Conservation (phyloP, 371 early-diverging fungal species). For the Lichtheimia ornata region DNA sequence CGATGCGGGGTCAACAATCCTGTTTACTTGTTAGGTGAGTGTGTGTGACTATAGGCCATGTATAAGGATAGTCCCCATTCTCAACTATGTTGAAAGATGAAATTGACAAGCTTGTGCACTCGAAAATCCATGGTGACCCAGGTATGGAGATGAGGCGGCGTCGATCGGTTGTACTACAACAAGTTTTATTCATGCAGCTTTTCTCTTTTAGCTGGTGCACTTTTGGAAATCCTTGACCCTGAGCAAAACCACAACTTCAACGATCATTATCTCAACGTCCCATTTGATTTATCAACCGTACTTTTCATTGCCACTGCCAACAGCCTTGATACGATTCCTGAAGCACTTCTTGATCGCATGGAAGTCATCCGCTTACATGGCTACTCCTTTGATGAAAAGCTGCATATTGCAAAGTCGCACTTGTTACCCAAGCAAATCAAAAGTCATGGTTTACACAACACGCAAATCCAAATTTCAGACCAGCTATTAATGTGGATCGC, state of each 20-base stretch:
- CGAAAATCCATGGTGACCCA: constrained; percentile 77
- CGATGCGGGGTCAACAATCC: constrained; percentile 80
- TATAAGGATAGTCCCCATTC: not conserved
- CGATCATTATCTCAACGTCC: constrained; percentile 87
- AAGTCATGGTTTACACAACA: constrained; percentile 62
- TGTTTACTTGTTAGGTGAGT: constrained; percentile 78
- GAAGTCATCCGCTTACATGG: constrained; percentile 82
- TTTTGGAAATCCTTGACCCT: constrained; percentile 79
- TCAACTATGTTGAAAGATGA: constrained; percentile 55
- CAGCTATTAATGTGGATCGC: constrained; percentile 63
- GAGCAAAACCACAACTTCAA: constrained; percentile 81
- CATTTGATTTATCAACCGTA: constrained; percentile 83
- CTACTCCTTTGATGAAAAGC: constrained; percentile 85
- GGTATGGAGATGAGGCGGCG: constrained; percentile 7
- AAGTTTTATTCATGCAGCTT: not conserved
- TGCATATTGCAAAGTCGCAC: constrained; percentile 52
- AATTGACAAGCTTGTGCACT: constrained; percentile 77
- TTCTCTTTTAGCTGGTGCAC: constrained; percentile 56
- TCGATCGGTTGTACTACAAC: not conserved
- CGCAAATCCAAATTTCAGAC: constrained; percentile 57
- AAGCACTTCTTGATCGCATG: constrained; percentile 87
- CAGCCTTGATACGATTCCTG: constrained; percentile 74
- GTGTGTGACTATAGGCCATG: not conserved
- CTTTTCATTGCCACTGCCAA: constrained; percentile 91
- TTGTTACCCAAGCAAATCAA: constrained; percentile 71